Base-by-base conservation (phyloP, 495 filamentous ascomycete genomes). In the Trichocladium antarcticum region DNA sequence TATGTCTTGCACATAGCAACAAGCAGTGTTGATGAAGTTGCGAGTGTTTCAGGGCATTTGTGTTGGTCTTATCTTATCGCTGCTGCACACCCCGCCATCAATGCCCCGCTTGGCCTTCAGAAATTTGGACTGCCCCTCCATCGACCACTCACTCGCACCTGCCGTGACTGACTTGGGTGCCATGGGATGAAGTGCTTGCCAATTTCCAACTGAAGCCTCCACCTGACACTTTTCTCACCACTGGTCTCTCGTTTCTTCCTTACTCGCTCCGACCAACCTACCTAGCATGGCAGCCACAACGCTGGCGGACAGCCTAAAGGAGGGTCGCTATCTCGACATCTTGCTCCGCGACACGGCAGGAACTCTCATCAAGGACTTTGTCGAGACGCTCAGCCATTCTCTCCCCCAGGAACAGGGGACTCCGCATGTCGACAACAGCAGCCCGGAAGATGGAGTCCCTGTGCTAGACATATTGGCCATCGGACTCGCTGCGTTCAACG, bases 401-500 rank as follows among this genome's bases (percentile, higher is more conserved):
- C n/a, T n/a, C n/a, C n/a, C n/a, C n/a, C n/a, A n/a, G n/a, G n/a
- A n/a, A n/a, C n/a, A n/a, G n/a, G n/a, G n/a, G n/a, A n/a, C 14
- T 6, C 39, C 6, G 20, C 9, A 15, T 39, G 12, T 29, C 35
- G 29, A 6, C n/a, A 5, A 11, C 39, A 42, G 35, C 15, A 8
- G 37, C 82, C 42, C 62, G 73, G 6, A 21, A 14, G 38, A 15
- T 32, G 14, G 2, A 12, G 32, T 39, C 0, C 20, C 36, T 1
- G 34, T 32, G 5, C 22, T 28, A 14, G 35, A 50, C 5, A 49
- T n/a, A 5, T 7, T 83, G 38, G 64, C 74, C 19, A 66, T 92
- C 37, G 88, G 79, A 16, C 67, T 83, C 14, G 81, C 83, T 1
- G 81, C 87, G 0, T 71, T 96, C 17, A 75, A 85, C 57, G 77